A percentile compares a stretch with the other conserved stretches of the same genome.
Evolutionary conservation across 148 eudicot species (phyloP).

Genomic region (Rhododendron ferrugineum): DNA sequence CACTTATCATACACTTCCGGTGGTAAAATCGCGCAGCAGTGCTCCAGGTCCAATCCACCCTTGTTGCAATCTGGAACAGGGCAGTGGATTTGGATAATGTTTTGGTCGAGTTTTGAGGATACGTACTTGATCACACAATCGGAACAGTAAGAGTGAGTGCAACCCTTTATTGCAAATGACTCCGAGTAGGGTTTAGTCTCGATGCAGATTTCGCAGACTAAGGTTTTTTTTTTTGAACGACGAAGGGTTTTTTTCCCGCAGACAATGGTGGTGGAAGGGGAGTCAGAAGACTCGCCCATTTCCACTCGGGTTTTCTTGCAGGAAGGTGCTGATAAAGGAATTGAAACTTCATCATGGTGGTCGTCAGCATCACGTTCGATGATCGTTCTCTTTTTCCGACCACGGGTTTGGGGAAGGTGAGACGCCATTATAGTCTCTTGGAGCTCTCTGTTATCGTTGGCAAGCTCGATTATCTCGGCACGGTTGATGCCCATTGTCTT

Average conservation of each 20-base stretch:
- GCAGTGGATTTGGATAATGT: slow-evolving; percentile 9
- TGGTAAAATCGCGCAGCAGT: no score
- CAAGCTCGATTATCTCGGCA: not conserved
- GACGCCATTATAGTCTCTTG: not conserved
- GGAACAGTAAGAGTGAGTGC: slow-evolving; percentile 35
- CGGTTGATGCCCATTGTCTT: not conserved
- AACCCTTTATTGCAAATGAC: slow-evolving; percentile 35
- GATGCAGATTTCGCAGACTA: slow-evolving; percentile 48
- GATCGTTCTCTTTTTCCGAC: not conserved
- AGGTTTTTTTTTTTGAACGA: slow-evolving; percentile 4
- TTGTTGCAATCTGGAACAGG: no score
- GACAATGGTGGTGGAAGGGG: slow-evolving; percentile 3
- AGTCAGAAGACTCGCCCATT: slow-evolving; percentile 33
- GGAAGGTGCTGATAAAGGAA: not conserved
- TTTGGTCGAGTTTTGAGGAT: slow-evolving; percentile 37
- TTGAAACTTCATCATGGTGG: slow-evolving; percentile 11
- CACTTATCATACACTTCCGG: no score
- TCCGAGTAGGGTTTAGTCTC: slow-evolving; percentile 32
- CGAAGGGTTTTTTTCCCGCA: no score
- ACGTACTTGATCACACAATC: slow-evolving; percentile 37
- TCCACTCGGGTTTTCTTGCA: slow-evolving; percentile 1
- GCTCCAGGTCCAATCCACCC: no score
- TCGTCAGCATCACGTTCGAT: slow-evolving; percentile 1
- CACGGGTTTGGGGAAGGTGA: not conserved
- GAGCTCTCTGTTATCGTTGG: not conserved